Evolutionary conservation across 177 flowering plant genomes (phyloP).

Genomic region (Telopea speciosissima): DNA sequence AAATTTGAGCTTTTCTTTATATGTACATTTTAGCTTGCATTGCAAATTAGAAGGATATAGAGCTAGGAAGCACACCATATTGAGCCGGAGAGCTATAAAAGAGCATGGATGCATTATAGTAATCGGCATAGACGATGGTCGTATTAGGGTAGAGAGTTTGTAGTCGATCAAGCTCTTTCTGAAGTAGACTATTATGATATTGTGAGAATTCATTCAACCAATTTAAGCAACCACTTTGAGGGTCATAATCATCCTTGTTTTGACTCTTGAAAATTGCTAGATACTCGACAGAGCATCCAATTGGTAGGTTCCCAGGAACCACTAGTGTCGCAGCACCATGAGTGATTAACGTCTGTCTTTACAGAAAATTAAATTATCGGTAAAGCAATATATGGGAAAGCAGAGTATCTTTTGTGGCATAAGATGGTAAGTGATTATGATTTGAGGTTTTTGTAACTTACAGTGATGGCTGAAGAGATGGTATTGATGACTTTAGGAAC

Average conservation of each 20-base stretch:
- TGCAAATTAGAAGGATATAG: background rate
- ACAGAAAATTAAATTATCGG: background rate
- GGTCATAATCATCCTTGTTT: constrained; percentile 16
- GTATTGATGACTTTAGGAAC: constrained; percentile 22
- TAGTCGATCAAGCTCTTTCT: constrained; percentile 5
- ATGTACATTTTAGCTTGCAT: background rate
- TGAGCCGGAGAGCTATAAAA: constrained; percentile 1
- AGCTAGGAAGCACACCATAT: background rate
- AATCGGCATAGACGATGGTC: constrained; percentile 10
- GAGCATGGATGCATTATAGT: constrained; percentile 5
- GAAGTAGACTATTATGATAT: constrained; percentile 25
- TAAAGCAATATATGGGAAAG: background rate
- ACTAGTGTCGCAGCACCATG: constrained; percentile 23
- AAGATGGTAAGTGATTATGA: no score
- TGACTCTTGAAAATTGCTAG: constrained; percentile 1
- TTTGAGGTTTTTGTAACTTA: constrained; percentile 7
- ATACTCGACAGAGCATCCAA: constrained; percentile 21
- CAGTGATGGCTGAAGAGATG: constrained; percentile 19
- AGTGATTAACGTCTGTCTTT: constrained; percentile 24
- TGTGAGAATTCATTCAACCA: constrained; percentile 23
- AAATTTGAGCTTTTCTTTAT: no score
- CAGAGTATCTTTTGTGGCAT: background rate
- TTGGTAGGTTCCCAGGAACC: constrained; percentile 37
- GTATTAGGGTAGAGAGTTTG: constrained; percentile 20
- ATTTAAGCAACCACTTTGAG: constrained; percentile 28